A percentile compares a stretch with the other conserved stretches of the same genome.
phyloP scores from a whole-genome alignment of 192 early-diverging fungal species.

The Coemansia sp. region DNA sequence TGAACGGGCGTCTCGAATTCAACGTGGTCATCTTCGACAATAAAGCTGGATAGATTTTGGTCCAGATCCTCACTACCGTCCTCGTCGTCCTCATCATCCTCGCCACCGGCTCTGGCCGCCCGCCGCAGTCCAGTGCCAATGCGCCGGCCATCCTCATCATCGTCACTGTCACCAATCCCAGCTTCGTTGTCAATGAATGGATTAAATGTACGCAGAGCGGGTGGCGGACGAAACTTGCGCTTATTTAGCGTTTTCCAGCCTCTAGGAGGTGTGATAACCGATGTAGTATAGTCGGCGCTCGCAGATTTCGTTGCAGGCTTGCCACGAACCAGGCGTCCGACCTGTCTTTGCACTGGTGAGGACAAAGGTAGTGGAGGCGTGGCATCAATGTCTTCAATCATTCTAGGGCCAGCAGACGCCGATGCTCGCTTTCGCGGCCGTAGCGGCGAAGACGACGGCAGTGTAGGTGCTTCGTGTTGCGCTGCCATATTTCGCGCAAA shows the following conservation, averaged over 20 bases:
- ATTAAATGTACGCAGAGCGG: constrained; percentile 13
- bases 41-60: constrained; percentile 50
- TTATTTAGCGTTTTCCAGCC: background rate
- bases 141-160: constrained; percentile 11
- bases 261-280: background rate
- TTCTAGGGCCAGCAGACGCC: background rate
- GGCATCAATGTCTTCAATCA: background rate
- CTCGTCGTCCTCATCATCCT: constrained; percentile 33
- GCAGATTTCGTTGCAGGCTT: background rate
- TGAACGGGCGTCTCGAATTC: constrained; percentile 35
- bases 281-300: background rate
- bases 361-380: constrained; percentile 3
- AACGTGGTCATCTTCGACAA: constrained; percentile 48
- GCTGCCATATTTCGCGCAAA: background rate
- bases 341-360: constrained; percentile 5
- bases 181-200: constrained; percentile 49
- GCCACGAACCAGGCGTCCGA: constrained; percentile 7
- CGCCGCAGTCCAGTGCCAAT: background rate
- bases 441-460: constrained; percentile 4
- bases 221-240: constrained; percentile 15
- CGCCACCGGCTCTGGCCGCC: constrained; percentile 11
- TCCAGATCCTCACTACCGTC: constrained; percentile 41
- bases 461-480: background rate
- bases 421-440: background rate
- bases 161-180: constrained; percentile 40